phyloP scores from a whole-genome alignment of 345 rosid species.

The Arabidopsis arenosa region DNA sequence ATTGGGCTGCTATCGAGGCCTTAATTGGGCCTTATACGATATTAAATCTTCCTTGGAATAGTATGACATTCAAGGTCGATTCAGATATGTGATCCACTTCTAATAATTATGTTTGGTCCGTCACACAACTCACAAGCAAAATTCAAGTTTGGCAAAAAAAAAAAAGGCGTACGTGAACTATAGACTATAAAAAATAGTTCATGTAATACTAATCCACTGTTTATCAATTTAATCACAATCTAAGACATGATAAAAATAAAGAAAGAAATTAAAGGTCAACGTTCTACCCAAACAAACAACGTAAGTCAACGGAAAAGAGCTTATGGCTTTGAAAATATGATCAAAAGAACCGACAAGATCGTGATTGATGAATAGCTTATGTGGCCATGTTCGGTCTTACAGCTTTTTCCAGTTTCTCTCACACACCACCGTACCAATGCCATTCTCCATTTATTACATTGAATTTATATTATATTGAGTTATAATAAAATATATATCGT shows the following conservation, averaged over 20 bases:
- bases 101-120: no score
- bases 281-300: not conserved
- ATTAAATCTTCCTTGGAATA: no score
- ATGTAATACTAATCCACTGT: not conserved
- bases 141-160: no score
- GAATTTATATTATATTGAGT: not conserved
- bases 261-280: slow-evolving; percentile 9
- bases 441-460: not conserved
- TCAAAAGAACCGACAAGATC: slow-evolving; percentile 33
- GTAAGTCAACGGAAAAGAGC: slow-evolving; percentile 29
- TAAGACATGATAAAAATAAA: not conserved
- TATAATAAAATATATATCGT: not conserved
- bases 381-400: slow-evolving; percentile 43
- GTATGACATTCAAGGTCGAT: no score
- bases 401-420: slow-evolving; percentile 34
- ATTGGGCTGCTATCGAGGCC: no score
- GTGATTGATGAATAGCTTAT: slow-evolving; percentile 31
- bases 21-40: no score
- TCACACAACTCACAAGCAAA: no score
- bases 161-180: no score
- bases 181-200: not conserved
- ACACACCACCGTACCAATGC: not conserved
- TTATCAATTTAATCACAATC: not conserved
- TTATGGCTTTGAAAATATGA: slow-evolving; percentile 14
- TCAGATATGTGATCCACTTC: no score